These are phyloP conservation scores for Coleophoma eucalyptorum DNA, from an alignment of 2,329 filamentous ascomycete species.

Conservation along the genomic window DNA sequence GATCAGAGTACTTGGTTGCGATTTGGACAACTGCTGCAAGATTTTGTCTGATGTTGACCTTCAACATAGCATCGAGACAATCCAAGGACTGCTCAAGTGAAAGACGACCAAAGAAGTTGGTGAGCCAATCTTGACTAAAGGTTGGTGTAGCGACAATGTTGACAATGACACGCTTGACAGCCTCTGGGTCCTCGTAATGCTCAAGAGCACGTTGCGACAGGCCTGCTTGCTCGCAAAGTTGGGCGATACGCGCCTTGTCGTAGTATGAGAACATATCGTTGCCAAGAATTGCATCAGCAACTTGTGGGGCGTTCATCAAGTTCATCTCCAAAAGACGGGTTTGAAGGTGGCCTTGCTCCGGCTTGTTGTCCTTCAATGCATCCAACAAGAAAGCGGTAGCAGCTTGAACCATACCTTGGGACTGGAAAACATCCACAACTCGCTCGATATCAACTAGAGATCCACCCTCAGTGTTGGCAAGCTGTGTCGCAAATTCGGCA, in stretches of 20 bases:
- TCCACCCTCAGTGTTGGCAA: constrained; percentile 85
- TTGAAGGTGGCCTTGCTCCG: constrained; percentile 89
- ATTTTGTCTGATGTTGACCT: constrained; percentile 94
- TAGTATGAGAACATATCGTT: constrained; percentile 99
- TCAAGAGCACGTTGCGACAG: constrained; percentile 85
- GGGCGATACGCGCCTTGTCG: constrained; percentile 83
- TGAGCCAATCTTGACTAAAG: constrained; percentile 86
- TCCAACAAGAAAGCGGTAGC: constrained; percentile 97
- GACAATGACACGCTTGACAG: constrained; percentile 85
- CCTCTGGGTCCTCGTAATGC: constrained; percentile 85
- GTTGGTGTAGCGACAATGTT: constrained; percentile 80
- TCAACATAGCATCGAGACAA: constrained; percentile 94
- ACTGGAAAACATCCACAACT: constrained; percentile 96
- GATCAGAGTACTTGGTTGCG: constrained; percentile 95
- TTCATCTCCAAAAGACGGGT: constrained; percentile 98
- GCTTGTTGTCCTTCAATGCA: constrained; percentile 89
- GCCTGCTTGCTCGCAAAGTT: constrained; percentile 89
- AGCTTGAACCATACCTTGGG: constrained; percentile 95
- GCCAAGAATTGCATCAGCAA: constrained; percentile 94
- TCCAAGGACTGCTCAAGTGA: constrained; percentile 95
- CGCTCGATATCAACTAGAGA: constrained; percentile 89
- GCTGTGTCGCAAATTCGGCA: constrained; percentile 86
- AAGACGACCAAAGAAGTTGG: constrained; percentile 88
- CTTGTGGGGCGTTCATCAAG: constrained; percentile 90
- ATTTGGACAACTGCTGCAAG: constrained; percentile 92